A percentile compares a stretch with the other conserved stretches of the same genome.
phyloP scores from a whole-genome alignment of 1,139 yeast genomes.

The Lodderomyces metapsilosis region DNA sequence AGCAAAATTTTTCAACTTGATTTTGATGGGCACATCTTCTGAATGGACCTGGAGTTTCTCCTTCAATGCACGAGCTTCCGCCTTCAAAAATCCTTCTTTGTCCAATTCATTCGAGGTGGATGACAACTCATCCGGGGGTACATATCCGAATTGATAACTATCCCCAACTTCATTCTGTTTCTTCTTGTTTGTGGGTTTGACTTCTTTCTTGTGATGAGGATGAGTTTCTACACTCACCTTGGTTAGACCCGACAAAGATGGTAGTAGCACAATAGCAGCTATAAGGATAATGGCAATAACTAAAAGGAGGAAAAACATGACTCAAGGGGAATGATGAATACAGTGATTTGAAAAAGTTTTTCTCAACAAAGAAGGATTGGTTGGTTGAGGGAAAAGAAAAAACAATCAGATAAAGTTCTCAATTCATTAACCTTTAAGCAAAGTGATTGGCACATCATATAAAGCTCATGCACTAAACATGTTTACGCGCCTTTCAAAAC shows the following conservation, averaged over 20 bases:
- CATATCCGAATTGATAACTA: constrained; percentile 24
- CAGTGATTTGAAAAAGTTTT: too few relatives aligned
- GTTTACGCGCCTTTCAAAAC: not conserved
- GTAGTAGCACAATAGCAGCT: constrained; percentile 32
- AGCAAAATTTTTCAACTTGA: constrained; percentile 24
- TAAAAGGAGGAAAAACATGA: constrained; percentile 31
- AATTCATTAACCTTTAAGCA: not conserved
- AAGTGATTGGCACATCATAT: not conserved
- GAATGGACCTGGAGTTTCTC: constrained; percentile 34
- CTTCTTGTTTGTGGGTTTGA: not conserved
- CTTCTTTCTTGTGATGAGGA: constrained; percentile 10
- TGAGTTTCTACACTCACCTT: constrained; percentile 24
- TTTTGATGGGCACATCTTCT: constrained; percentile 40
- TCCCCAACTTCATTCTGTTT: constrained; percentile 1
- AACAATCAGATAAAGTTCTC: too few relatives aligned
- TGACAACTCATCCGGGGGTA: constrained; percentile 41
- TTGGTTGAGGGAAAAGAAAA: too few relatives aligned
- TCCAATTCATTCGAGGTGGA: constrained; percentile 11
- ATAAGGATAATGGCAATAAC: constrained; percentile 28
- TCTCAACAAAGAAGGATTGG: too few relatives aligned
- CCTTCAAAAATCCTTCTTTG: constrained; percentile 16
- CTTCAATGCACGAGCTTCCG: constrained; percentile 28
- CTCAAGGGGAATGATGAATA: not conserved
- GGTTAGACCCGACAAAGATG: constrained; percentile 41
- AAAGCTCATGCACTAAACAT: not conserved